A percentile compares a stretch with the other conserved stretches of the same genome.
Conservation (phyloP, 768 basidiomycete species). For the Pulveroboletus sp. region DNA sequence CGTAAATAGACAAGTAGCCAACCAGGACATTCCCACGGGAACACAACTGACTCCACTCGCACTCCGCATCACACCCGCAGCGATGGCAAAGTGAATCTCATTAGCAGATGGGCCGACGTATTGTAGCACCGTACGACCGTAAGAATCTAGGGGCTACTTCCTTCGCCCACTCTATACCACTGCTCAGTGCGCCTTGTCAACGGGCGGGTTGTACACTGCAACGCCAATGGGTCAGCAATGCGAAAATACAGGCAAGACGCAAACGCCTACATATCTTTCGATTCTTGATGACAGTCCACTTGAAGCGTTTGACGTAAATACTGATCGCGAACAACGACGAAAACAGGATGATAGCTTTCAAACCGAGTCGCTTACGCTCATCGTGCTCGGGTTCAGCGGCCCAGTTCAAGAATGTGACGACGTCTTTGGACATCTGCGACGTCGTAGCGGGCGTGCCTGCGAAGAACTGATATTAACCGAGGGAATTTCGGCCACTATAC, state of each 20-base stretch:
- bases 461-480: conserved; percentile 8
- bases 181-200: conserved; percentile 30
- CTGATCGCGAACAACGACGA: conserved; percentile 75
- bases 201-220: conserved; percentile 39
- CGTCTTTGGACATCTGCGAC: conserved; percentile 99
- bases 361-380: conserved; percentile 92
- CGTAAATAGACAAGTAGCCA: too few species aligned
- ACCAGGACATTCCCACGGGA: conserved; percentile 20
- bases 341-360: conserved; percentile 94
- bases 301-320: conserved; percentile 92
- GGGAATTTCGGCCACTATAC: not conserved
- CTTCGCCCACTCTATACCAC: not conserved
- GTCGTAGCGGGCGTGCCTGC: conserved; percentile 92
- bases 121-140: conserved; percentile 20
- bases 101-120: conserved; percentile 20
- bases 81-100: conserved; percentile 11
- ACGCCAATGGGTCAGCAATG: conserved; percentile 3
- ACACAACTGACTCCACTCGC: not conserved
- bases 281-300: conserved; percentile 90
- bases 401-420: conserved; percentile 93
- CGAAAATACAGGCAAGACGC: not conserved
- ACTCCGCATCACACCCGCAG: too few species aligned
- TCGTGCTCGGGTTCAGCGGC: conserved; percentile 98
- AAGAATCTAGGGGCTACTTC: conserved; percentile 22
- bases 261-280: conserved; percentile 76